These are phyloP conservation scores for Curvularia sp. DNA, from an alignment of 2,329 filamentous ascomycete genomes.

Conservation along the genomic window DNA sequence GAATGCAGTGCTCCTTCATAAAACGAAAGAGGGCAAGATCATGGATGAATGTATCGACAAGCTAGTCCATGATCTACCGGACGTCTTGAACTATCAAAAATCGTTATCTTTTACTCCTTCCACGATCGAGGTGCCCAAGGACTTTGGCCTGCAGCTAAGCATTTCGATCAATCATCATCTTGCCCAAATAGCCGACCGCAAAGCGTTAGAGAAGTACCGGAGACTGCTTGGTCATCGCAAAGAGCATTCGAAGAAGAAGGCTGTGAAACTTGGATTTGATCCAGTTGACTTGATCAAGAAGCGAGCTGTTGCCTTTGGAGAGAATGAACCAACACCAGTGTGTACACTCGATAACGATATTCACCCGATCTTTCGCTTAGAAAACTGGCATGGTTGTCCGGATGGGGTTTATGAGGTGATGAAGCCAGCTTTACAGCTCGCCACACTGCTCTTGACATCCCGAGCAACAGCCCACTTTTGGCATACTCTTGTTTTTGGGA, in stretches of 20 bases:
- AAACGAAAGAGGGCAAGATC: constrained; percentile 46
- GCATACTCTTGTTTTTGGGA: constrained; percentile 49
- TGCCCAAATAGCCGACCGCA: constrained; percentile 48
- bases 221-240: constrained; percentile 48
- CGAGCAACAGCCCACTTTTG: constrained; percentile 48
- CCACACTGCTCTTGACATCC: constrained; percentile 44
- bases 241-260: constrained; percentile 40
- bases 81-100: constrained; percentile 46
- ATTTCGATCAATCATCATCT: constrained; percentile 51
- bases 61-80: constrained; percentile 45
- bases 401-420: constrained; percentile 48
- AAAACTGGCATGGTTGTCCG: constrained; percentile 51
- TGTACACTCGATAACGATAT: constrained; percentile 48
- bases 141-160: constrained; percentile 47
- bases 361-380: constrained; percentile 47
- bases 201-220: constrained; percentile 48
- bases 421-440: constrained; percentile 48
- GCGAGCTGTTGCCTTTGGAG: constrained; percentile 46
- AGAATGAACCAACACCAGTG: constrained; percentile 22
- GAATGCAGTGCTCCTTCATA: constrained; percentile 42
- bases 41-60: constrained; percentile 49
- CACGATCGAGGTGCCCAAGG: constrained; percentile 48
- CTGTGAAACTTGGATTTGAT: constrained; percentile 48
- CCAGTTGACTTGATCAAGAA: constrained; percentile 50
- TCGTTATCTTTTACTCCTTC: constrained; percentile 47